Conservation (phyloP, 2,329 filamentous ascomycete species). For the Monosporascus sp. region DNA sequence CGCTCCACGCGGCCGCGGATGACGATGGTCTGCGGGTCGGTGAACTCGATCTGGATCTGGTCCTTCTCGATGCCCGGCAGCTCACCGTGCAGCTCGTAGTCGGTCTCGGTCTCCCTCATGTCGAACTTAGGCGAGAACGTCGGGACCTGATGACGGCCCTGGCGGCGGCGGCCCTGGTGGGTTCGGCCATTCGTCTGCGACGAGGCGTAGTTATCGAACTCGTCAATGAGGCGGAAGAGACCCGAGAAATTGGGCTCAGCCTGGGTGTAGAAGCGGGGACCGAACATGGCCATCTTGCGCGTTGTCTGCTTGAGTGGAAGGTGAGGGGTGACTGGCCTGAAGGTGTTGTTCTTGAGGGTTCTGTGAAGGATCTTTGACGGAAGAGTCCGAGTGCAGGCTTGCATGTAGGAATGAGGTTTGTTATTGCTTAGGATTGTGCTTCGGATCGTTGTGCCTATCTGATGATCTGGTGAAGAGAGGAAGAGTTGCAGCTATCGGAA, state of each 20-base stretch:
- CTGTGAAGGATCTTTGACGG: constrained; percentile 14
- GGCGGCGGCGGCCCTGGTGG: background rate
- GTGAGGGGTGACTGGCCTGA: constrained; percentile 8
- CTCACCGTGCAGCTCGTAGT: constrained; percentile 76
- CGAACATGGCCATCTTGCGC: constrained; percentile 56
- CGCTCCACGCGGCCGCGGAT: constrained; percentile 67
- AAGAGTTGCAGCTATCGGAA: constrained; percentile 6
- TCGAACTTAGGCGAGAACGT: constrained; percentile 76
- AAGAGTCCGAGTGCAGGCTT: constrained; percentile 1
- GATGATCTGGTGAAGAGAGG: constrained; percentile 23
- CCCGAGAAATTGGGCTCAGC: constrained; percentile 49
- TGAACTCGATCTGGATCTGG: constrained; percentile 73
- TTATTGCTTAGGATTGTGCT: constrained; percentile 11
- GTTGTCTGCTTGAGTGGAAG: constrained; percentile 1
- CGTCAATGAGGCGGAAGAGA: constrained; percentile 60
- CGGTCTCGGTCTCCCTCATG: constrained; percentile 61
- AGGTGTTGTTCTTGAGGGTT: constrained; percentile 17
- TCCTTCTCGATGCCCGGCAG: constrained; percentile 71
- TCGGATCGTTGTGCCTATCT: constrained; percentile 4
- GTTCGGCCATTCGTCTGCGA: constrained; percentile 16
- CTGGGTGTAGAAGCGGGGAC: constrained; percentile 43
- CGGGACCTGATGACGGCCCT: constrained; percentile 27
- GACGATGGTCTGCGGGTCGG: constrained; percentile 66
- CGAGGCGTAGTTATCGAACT: constrained; percentile 52
- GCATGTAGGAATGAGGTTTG: background rate